phyloP scores from a whole-genome alignment of 345 rosid genomes.

The Adansonia digitata region DNA sequence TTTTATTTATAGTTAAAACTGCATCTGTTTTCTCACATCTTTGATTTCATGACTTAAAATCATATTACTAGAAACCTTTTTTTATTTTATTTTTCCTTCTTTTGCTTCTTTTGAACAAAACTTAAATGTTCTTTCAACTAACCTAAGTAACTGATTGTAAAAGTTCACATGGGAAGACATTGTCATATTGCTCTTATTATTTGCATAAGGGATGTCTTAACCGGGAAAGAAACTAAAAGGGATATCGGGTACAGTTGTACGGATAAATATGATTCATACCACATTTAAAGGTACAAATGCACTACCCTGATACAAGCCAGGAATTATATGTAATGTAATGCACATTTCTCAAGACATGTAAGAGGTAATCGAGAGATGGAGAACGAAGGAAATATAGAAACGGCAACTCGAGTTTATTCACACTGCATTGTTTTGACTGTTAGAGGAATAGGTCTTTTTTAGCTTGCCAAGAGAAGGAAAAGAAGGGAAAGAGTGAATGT shows the following conservation, averaged over 20 bases:
- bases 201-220: not conserved
- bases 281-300: not conserved
- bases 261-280: not conserved
- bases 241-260: not conserved
- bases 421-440: no score
- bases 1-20: not conserved
- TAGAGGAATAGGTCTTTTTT: no score
- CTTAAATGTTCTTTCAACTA: not conserved
- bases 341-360: not conserved
- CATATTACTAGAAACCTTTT: not conserved
- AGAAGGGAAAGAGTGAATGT: no score
- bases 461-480: no score
- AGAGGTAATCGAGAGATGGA: not conserved
- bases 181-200: no score
- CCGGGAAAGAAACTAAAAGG: not conserved
- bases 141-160: not conserved
- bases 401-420: not conserved
- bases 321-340: not conserved
- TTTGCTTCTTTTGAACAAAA: not conserved
- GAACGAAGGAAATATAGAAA: not conserved
- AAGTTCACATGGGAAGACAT: not conserved
- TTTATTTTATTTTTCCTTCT: not conserved
- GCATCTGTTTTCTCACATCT: not conserved
- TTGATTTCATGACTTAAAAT: conserved; percentile 4
- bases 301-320: not conserved